Base-by-base conservation (phyloP, 2,329 filamentous ascomycete species). In the Penicillium expansum region DNA sequence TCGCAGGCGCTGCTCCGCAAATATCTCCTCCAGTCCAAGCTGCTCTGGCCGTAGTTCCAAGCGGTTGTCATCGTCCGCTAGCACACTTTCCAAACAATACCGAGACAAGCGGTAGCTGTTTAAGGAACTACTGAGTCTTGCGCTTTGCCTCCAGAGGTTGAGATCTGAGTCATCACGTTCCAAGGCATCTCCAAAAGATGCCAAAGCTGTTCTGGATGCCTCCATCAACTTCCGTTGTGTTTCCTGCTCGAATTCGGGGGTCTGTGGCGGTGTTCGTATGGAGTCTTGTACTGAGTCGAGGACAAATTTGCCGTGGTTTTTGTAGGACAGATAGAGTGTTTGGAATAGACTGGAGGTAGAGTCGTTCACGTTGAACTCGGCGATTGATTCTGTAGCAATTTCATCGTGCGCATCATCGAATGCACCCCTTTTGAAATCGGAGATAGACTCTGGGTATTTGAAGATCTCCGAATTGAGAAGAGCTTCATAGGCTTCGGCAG, bases 391-490 rank as follows among this genome's bases (percentile, higher is more conserved):
- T 20, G 61, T 62, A 16, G 52, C 47, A 24, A 43, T n/a, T 50
- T 62, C 66, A 24, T 64, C 65, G 14, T 71, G 71, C 14, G 63
- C 53, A 43, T 72, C 80, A 57, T 80, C 80, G 20, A 80, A 69
- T 60, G 82, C 86, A 55, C 87, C 82, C 64, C 91, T 86, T 63
- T 90, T 86, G 69, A 92, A 95, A 65, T 96, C 92, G 51, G 91
- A 92, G 41, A 86, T 80, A 4, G 90, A 91, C 72, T 97, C 93
- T 50, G 90, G 89, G 69, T 94, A 96, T 68, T 86, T 88, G 79
- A 97, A 97, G 57, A 99, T 94, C 55, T 97, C 94, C 27, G 92
- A 97, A 52, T 88, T 80, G 74, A 99, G 95, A 1, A 99, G 85
- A 37, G 85, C 85, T 47, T 88, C 81, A 76, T 99, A 99, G 44